Conservation (phyloP, 257 asterid species). For the Ballota nigra region DNA sequence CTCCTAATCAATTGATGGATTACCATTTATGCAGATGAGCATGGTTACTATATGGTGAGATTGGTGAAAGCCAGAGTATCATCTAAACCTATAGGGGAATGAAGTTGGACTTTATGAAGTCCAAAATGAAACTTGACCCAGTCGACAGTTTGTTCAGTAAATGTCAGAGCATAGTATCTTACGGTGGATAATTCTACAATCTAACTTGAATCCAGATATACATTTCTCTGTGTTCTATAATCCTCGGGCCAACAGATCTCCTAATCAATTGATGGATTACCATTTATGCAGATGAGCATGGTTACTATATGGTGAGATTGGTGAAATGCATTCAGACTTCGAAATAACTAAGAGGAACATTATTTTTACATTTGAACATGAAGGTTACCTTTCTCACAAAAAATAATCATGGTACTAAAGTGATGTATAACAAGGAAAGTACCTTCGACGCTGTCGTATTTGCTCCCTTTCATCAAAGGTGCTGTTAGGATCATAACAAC, state of each 20-base stretch:
- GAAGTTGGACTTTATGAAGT: slow-evolving; percentile 2
- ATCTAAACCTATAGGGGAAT: not conserved
- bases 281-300: not conserved
- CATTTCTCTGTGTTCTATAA: slow-evolving; percentile 3
- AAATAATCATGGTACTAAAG: not conserved
- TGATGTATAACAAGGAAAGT: slow-evolving; percentile 22
- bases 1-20: not conserved
- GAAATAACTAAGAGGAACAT: not conserved
- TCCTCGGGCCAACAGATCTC: slow-evolving; percentile 6
- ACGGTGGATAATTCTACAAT: not conserved
- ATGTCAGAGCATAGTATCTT: not conserved
- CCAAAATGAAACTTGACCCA: not conserved
- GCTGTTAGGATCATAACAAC: slow-evolving; percentile 88
- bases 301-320: slow-evolving; percentile 7
- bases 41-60: slow-evolving; percentile 10
- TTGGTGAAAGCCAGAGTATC: not conserved
- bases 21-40: not conserved
- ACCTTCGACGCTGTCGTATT: slow-evolving; percentile 70
- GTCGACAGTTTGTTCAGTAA: not conserved
- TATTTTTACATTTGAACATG: not conserved
- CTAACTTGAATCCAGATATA: not conserved
- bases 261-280: slow-evolving; percentile 1
- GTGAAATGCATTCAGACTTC: slow-evolving; percentile 3
- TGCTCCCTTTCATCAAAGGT: slow-evolving; percentile 83
- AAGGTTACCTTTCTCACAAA: not conserved